phyloP scores from a whole-genome alignment of 768 basidiomycete species.

The Suillus brevipes region DNA sequence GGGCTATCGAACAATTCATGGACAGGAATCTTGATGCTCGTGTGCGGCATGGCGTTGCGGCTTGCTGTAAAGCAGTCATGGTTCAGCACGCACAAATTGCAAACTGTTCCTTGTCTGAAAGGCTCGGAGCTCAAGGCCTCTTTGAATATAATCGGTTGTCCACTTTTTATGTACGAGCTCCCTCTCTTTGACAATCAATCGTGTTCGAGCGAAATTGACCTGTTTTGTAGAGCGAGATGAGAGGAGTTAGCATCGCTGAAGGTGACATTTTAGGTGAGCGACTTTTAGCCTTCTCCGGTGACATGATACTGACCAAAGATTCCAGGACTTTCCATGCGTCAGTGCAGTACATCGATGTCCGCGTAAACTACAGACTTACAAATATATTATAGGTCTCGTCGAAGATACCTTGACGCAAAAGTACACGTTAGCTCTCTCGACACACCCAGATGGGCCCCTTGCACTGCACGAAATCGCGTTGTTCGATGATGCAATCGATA shows the following conservation, averaged over 20 bases:
- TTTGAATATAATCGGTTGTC: slow-evolving; percentile 40
- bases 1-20: slow-evolving; percentile 28
- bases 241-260: slow-evolving; percentile 45
- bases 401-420: slow-evolving; percentile 28
- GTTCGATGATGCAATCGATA: slow-evolving; percentile 10
- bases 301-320: background rate
- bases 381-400: slow-evolving; percentile 24
- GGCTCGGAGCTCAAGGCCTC: slow-evolving; percentile 46
- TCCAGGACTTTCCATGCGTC: slow-evolving; percentile 24
- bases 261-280: slow-evolving; percentile 42
- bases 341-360: slow-evolving; percentile 8
- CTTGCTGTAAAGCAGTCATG: slow-evolving; percentile 32
- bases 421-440: slow-evolving; percentile 16
- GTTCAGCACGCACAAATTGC: slow-evolving; percentile 24
- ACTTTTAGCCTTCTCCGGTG: background rate
- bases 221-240: slow-evolving; percentile 34
- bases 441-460: slow-evolving; percentile 19
- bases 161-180: slow-evolving; percentile 29
- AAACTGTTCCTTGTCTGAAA: slow-evolving; percentile 29
- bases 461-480: slow-evolving; percentile 23
- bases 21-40: slow-evolving; percentile 21
- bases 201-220: background rate
- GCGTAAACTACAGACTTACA: background rate
- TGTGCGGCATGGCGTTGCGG: slow-evolving; percentile 30
- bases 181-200: background rate